These are phyloP conservation scores for Peronospora destructor DNA, from an alignment of 352 stramenopile species.

Conservation along the genomic window DNA sequence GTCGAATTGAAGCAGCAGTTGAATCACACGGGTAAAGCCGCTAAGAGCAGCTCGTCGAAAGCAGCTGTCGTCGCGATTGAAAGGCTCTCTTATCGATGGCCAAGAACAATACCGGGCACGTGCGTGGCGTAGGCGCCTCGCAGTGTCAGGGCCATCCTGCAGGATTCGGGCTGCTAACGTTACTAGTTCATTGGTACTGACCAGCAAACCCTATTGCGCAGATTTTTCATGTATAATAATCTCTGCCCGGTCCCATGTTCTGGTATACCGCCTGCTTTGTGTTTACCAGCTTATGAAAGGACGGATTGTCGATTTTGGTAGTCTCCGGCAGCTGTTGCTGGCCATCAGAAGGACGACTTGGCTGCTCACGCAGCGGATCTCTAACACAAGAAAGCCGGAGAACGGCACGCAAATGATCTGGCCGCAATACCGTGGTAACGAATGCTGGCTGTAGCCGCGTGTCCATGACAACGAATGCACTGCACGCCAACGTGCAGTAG, in stretches of 20 bases:
- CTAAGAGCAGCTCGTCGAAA: constrained; percentile 23
- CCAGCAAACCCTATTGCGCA: constrained; percentile 23
- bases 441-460: too few relatives aligned
- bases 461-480: neutral
- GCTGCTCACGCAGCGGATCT: constrained; percentile 7
- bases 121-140: constrained; percentile 22
- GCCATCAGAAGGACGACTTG: constrained; percentile 8
- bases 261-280: constrained; percentile 13
- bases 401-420: neutral
- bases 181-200: constrained; percentile 10
- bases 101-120: constrained; percentile 22
- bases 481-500: neutral
- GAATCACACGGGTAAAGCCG: constrained; percentile 15
- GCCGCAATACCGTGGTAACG: too few relatives aligned
- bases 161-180: constrained; percentile 14
- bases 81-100: constrained; percentile 22
- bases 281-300: constrained; percentile 17
- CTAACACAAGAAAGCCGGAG: constrained; percentile 7
- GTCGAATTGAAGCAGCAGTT: constrained; percentile 4
- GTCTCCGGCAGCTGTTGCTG: constrained; percentile 21
- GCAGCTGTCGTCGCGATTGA: constrained; percentile 15
- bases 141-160: constrained; percentile 15
- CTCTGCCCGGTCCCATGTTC: constrained; percentile 10
- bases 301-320: constrained; percentile 28
- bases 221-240: too few relatives aligned